Base-by-base conservation (phyloP, 1,139 yeast species). In the Taphrina flavorubra region DNA sequence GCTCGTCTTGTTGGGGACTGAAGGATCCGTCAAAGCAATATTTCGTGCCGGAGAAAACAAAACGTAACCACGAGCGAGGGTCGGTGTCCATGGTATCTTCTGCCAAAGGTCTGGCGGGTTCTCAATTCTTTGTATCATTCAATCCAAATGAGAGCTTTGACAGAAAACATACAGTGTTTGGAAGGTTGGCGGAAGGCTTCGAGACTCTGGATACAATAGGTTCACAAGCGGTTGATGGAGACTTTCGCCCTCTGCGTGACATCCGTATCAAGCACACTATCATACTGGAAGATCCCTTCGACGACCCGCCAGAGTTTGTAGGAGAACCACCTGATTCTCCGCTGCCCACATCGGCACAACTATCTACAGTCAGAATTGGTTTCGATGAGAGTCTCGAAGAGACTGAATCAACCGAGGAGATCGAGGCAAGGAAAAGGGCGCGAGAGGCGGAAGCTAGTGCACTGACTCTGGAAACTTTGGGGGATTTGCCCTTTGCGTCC, bases 401-500 rank as follows among this genome's bases (percentile, higher is more conserved):
- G 60, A 74, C 63, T 49, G 40, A 16, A 4, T 14, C 67, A 36
- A 73, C 68, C 18, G 77, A 73, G 18, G 75, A 75, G 20, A 72
- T 55, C 7, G 72, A 70, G 56, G 66, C 75, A 72, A 71, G 74
- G 44, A 72, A 74, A 16, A 66, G 72, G 16, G 79, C 79, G 10
- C 76, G 78, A 34, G 82, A 81, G 53, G 82, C 86, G 0, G 77
- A 80, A 34, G 78, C 85, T 0, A 84, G 84, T 70, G 89, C 90
- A 3, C 74, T 87, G 51, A 84, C 90, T 0, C 78, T 87, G 64
- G 90, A 87, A 72, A 78, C 87, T 71, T 79, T 87, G 58, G 90
- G 90, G 0, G 91, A 87, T 72, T 73, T 87, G n/a, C 87, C 88
- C 0, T 80, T 80, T 67, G 86, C 88, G 4, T 83, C 82, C 25